phyloP scores from a whole-genome alignment of 1,284 basidiomycete genomes.

The Marasmius oreades region DNA sequence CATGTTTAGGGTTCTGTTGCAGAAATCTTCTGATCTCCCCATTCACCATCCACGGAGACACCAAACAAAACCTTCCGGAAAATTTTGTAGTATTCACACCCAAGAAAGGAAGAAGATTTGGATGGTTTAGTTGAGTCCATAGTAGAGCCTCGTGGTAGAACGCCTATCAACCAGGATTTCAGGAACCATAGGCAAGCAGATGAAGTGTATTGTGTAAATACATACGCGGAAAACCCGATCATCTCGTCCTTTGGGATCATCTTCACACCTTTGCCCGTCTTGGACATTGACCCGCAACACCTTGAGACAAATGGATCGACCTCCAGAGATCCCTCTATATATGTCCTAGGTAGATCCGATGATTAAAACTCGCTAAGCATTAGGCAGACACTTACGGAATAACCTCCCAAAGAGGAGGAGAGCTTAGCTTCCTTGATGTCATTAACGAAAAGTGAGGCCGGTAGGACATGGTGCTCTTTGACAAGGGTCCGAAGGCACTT shows the following conservation, averaged over 20 bases:
- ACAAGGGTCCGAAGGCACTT: not conserved
- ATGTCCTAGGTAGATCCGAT: constrained; percentile 5
- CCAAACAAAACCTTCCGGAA: constrained; percentile 9
- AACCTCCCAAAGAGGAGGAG: not conserved
- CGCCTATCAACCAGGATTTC: constrained; percentile 1
- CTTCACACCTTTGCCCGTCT: not conserved
- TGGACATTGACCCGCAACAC: constrained; percentile 11
- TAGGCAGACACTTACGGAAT: not conserved
- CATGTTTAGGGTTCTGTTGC: constrained; percentile 7
- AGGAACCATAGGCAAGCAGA: too few relatives aligned
- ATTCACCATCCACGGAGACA: constrained; percentile 16
- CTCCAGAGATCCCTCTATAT: constrained; percentile 5
- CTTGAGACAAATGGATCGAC: constrained; percentile 10
- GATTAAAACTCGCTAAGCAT: not conserved
- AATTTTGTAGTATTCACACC: constrained; percentile 11
- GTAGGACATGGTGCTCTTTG: not conserved
- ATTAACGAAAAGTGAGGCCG: not conserved
- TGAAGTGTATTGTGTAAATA: too few relatives aligned
- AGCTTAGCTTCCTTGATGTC: not conserved
- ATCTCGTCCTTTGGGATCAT: too few relatives aligned
- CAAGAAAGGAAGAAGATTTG: constrained; percentile 12
- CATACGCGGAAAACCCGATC: too few relatives aligned
- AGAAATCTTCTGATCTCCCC: constrained; percentile 10
- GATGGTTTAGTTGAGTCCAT: constrained; percentile 14
- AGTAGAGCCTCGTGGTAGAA: constrained; percentile 13